Percentiles rank a stretch among this genome's conserved stretches.
Evolutionary conservation across 352 stramenopile species (phyloP).

Genomic region (Phytophthora litchii): DNA sequence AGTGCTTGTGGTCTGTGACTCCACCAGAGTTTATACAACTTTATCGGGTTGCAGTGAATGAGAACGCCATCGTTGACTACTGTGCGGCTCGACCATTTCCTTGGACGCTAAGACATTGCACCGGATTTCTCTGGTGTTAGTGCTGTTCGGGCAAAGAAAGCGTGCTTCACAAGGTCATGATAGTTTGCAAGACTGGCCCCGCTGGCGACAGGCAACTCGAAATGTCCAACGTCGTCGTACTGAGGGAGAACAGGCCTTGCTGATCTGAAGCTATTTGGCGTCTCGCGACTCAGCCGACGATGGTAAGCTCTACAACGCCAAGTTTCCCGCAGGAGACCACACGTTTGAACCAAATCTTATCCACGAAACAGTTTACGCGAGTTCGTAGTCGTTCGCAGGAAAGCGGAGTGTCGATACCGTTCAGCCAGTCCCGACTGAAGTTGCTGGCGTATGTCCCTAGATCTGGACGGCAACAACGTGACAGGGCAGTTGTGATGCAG

Average conservation of each 20-base stretch:
- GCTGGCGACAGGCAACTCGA: not conserved
- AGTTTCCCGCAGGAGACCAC: not conserved
- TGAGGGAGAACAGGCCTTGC: not conserved
- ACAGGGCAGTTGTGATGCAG: not conserved
- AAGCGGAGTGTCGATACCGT: constrained; percentile 35
- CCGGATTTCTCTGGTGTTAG: constrained; percentile 9
- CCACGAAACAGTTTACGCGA: not conserved
- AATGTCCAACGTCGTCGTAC: constrained; percentile 19
- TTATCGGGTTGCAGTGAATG: not conserved
- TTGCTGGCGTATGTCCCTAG: constrained; percentile 22
- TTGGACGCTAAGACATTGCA: not conserved
- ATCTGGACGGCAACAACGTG: constrained; percentile 8
- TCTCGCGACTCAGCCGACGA: constrained; percentile 12
- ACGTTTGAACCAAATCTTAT: constrained; percentile 3
- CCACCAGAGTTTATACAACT: too few relatives aligned
- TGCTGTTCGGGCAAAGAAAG: not conserved
- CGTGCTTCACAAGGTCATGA: not conserved
- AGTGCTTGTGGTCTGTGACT: too few relatives aligned
- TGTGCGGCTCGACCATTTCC: not conserved
- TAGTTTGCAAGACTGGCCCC: not conserved
- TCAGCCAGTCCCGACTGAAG: constrained; percentile 24
- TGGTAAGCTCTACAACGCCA: constrained; percentile 2
- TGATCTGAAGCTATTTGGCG: constrained; percentile 15
- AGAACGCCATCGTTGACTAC: not conserved
- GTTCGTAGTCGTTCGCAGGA: constrained; percentile 2